Evolutionary conservation across 2,329 filamentous ascomycete species (phyloP).

Genomic region (Sarocladiaceae sp.): DNA sequence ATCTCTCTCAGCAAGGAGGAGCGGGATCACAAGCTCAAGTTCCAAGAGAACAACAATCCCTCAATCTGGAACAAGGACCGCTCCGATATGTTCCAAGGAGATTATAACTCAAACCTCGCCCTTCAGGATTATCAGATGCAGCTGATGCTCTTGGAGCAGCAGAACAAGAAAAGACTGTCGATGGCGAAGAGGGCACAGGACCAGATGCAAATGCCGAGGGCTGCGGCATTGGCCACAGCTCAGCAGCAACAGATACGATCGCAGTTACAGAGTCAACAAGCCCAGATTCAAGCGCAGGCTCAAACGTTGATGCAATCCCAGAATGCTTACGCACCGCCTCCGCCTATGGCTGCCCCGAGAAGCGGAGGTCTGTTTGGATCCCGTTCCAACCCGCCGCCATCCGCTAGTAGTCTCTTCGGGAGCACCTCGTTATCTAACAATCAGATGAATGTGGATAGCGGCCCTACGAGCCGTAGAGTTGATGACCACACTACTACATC

Average conservation of each 20-base stretch:
- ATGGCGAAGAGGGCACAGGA: conserved; percentile 37
- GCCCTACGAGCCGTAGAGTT: too few relatives aligned
- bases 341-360: too few relatives aligned
- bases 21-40: conserved; percentile 24
- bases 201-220: background rate
- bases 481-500: background rate
- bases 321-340: too few relatives aligned
- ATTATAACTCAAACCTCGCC: background rate
- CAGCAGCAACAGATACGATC: background rate
- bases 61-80: background rate
- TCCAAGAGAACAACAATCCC: background rate
- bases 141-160: conserved; percentile 77
- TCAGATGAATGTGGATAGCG: too few relatives aligned
- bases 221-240: too few relatives aligned
- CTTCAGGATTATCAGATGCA: conserved; percentile 88
- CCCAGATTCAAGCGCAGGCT: too few relatives aligned
- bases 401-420: too few relatives aligned
- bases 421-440: too few relatives aligned
- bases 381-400: too few relatives aligned
- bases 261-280: too few relatives aligned
- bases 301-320: too few relatives aligned
- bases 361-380: too few relatives aligned
- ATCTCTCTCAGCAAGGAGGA: conserved; percentile 32
- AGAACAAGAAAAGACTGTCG: conserved; percentile 80
- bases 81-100: background rate